Evolutionary conservation across 148 eudicot genomes (phyloP).

Genomic region (Cornus kousa): DNA sequence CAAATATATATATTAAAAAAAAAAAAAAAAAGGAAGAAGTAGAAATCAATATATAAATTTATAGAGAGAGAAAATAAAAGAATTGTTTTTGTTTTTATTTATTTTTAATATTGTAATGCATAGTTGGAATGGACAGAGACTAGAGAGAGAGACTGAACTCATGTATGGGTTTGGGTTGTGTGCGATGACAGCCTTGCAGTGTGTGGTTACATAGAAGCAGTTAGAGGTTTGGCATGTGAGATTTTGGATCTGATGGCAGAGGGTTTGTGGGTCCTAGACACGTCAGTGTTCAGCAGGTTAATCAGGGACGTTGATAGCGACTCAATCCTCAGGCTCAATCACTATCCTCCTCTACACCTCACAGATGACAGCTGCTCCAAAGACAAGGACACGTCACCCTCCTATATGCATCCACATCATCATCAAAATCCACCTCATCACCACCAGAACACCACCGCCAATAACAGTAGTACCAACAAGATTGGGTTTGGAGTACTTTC

Average conservation of each 20-base stretch:
- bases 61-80: too few relatives aligned
- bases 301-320: constrained; percentile 38
- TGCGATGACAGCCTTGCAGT: constrained; percentile 29
- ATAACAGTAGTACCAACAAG: too few relatives aligned
- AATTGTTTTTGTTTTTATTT: too few relatives aligned
- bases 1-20: constrained; percentile 2
- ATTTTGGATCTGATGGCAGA: constrained; percentile 44
- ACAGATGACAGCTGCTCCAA: background rate
- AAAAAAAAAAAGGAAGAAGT: too few relatives aligned
- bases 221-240: constrained; percentile 42
- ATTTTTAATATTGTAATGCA: too few relatives aligned
- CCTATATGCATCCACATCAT: constrained; percentile 1
- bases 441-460: background rate
- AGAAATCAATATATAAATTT: too few relatives aligned
- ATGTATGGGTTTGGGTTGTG: background rate
- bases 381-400: constrained; percentile 24
- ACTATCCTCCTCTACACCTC: constrained; percentile 45
- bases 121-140: too few relatives aligned
- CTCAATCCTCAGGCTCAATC: constrained; percentile 53
- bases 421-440: background rate
- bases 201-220: constrained; percentile 32
- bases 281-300: constrained; percentile 28
- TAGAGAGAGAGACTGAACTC: too few relatives aligned
- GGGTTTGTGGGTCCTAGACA: constrained; percentile 26
- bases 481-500: too few relatives aligned